These are phyloP conservation scores for Acacia pycnantha DNA, from an alignment of 331 rosid species.

Conservation along the genomic window DNA sequence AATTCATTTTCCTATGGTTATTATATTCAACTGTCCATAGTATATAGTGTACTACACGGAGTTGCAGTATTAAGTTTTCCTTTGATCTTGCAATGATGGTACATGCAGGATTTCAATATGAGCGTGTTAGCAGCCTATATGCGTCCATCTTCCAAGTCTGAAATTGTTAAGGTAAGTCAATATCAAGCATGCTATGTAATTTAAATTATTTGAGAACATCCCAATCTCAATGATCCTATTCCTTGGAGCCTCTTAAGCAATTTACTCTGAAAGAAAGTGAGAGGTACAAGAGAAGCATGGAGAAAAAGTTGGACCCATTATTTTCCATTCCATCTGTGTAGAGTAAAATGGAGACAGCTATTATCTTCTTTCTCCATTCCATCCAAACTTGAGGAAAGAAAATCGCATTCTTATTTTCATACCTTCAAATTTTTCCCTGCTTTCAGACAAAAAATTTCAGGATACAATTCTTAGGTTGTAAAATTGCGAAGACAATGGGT, in stretches of 20 bases:
- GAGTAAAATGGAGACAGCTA: constrained; percentile 5
- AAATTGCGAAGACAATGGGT: not conserved
- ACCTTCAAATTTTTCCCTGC: not conserved
- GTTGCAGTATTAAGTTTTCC: constrained; percentile 20
- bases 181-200: constrained; percentile 4
- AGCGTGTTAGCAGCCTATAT: constrained; percentile 80
- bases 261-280: not conserved
- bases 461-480: not conserved
- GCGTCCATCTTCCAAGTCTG: constrained; percentile 73
- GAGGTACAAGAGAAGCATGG: not conserved
- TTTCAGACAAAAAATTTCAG: not conserved
- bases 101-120: constrained; percentile 75
- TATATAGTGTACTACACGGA: not conserved
- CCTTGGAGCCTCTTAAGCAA: not conserved
- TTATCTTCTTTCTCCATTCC: not conserved
- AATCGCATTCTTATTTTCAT: not conserved
- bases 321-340: not conserved
- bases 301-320: not conserved
- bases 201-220: constrained; percentile 15
- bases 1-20: not conserved
- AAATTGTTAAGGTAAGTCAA: constrained; percentile 82
- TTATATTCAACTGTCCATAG: not conserved
- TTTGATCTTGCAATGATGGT: constrained; percentile 24
- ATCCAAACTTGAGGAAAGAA: not conserved
- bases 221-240: constrained; percentile 9